These are phyloP conservation scores for Phytophthora litchii DNA, from an alignment of 352 stramenopile genomes.

Conservation along the genomic window DNA sequence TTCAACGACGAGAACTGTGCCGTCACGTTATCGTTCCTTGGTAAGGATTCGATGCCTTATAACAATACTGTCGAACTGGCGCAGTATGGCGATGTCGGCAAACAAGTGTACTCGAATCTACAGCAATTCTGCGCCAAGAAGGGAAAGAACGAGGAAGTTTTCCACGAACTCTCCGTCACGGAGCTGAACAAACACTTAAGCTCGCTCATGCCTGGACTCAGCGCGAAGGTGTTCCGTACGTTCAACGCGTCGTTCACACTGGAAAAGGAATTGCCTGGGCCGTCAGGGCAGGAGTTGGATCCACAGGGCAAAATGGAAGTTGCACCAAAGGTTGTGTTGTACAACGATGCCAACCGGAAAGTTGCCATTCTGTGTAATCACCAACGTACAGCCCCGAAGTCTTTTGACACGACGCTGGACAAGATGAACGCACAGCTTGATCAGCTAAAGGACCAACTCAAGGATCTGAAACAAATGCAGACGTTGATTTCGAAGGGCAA, in stretches of 20 bases:
- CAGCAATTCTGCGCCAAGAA: slow-evolving; percentile 96
- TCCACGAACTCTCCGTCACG: slow-evolving; percentile 95
- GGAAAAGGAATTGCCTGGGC: slow-evolving; percentile 94
- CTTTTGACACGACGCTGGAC: slow-evolving; percentile 94
- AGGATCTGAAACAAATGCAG: slow-evolving; percentile 95
- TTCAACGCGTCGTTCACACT: slow-evolving; percentile 99
- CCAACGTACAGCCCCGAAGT: slow-evolving; percentile 98
- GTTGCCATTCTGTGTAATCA: slow-evolving; percentile 99
- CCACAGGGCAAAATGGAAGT: slow-evolving; percentile 68
- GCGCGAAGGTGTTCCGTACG: slow-evolving; percentile 99
- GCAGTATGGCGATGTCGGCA: slow-evolving; percentile 90
- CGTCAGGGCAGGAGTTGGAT: slow-evolving; percentile 52
- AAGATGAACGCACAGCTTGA: slow-evolving; percentile 94
- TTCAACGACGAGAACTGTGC: slow-evolving; percentile 94
- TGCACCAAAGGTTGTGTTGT: slow-evolving; percentile 95
- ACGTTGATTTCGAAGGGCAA: slow-evolving; percentile 89
- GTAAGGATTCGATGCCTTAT: slow-evolving; percentile 99
- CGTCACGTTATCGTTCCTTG: slow-evolving; percentile 99
- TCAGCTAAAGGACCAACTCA: slow-evolving; percentile 94
- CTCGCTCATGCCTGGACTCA: slow-evolving; percentile 98
- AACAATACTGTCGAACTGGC: slow-evolving; percentile 98
- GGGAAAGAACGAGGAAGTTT: slow-evolving; percentile 97
- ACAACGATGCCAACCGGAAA: slow-evolving; percentile 99
- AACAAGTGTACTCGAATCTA: slow-evolving; percentile 96
- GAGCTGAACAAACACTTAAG: slow-evolving; percentile 99